A percentile compares a stretch with the other conserved stretches of the same genome.
Evolutionary conservation across 2,329 filamentous ascomycete species (phyloP).

Genomic region (Fusarium sublunatum): DNA sequence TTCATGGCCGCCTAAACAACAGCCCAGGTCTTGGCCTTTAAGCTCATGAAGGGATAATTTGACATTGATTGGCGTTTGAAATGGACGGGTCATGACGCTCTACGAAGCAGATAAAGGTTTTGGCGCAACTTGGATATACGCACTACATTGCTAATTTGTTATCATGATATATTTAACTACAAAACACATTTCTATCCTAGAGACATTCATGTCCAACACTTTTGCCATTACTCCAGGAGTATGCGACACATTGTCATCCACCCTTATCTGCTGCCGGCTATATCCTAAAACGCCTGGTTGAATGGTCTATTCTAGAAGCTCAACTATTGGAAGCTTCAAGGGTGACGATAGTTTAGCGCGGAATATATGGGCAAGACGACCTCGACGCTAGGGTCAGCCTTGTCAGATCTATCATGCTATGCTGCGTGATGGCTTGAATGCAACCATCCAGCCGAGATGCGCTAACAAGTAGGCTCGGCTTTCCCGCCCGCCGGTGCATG

Average conservation of each 20-base stretch:
- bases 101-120: slow-evolving; percentile 5
- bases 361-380: not conserved
- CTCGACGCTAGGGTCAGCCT: slow-evolving; percentile 2
- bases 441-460: slow-evolving; percentile 9
- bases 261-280: not conserved
- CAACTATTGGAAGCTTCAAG: not conserved
- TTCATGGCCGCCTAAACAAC: slow-evolving; percentile 36
- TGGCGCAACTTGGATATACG: slow-evolving; percentile 3
- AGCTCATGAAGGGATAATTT: slow-evolving; percentile 13
- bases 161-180: not conserved
- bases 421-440: not conserved
- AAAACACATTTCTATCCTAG: not conserved
- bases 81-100: slow-evolving; percentile 5
- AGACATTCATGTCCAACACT: not conserved
- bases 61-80: slow-evolving; percentile 28
- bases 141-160: slow-evolving; percentile 7
- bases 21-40: slow-evolving; percentile 37
- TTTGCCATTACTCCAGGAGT: too few relatives aligned
- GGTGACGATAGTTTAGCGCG: not conserved
- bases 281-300: not conserved
- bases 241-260: not conserved
- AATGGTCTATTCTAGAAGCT: not conserved
- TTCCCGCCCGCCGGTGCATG: slow-evolving; percentile 5
- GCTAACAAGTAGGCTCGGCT: slow-evolving; percentile 1
- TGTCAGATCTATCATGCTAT: not conserved